These are phyloP conservation scores for Tolypocladium sp. DNA, from an alignment of 2,329 filamentous ascomycete genomes.

Conservation along the genomic window DNA sequence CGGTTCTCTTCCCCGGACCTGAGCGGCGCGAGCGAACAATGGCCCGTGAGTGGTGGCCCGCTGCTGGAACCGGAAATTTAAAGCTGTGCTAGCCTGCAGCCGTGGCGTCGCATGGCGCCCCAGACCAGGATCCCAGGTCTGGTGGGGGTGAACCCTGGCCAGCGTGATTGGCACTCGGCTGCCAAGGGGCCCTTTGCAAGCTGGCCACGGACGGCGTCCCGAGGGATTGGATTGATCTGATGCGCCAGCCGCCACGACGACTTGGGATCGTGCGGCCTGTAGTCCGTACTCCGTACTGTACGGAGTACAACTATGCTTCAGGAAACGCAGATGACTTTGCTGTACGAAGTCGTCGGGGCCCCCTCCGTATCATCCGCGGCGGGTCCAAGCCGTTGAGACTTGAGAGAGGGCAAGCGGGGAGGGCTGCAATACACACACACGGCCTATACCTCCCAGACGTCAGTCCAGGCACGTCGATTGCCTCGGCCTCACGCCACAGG, in stretches of 20 bases:
- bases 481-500: too few species aligned
- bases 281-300: too few species aligned
- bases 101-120: slow-evolving; percentile 7
- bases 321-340: neutral
- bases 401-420: neutral
- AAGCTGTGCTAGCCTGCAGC: slow-evolving; percentile 3
- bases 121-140: neutral
- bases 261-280: neutral
- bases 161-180: neutral
- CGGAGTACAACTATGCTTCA: neutral
- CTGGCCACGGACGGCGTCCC: slow-evolving; percentile 5
- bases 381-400: neutral
- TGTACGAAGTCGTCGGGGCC: neutral
- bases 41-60: slow-evolving; percentile 2
- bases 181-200: slow-evolving; percentile 1
- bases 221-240: slow-evolving; percentile 9
- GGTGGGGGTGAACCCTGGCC: neutral
- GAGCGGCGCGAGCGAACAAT: neutral
- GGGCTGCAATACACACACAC: neutral
- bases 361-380: neutral
- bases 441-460: neutral
- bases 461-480: neutral
- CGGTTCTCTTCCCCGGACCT: slow-evolving; percentile 10
- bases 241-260: slow-evolving; percentile 1
- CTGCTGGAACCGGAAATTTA: slow-evolving; percentile 5